Percentiles rank a stretch among this genome's conserved stretches.
phyloP scores from a whole-genome alignment of 2,329 filamentous ascomycete species.

The Epichloe sylvatica region DNA sequence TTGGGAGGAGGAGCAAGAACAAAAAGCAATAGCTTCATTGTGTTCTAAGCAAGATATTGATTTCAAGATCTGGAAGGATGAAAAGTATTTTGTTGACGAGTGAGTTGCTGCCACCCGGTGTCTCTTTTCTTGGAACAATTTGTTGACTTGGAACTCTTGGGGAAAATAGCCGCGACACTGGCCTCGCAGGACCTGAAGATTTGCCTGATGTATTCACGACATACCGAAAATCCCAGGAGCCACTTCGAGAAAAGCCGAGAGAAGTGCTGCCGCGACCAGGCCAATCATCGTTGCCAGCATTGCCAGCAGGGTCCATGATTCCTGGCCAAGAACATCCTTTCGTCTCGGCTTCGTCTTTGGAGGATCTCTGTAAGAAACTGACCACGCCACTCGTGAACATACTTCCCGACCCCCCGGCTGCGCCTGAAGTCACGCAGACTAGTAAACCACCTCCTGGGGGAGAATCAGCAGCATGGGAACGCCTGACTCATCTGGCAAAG shows the following conservation, averaged over 20 bases:
- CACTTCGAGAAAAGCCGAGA: conserved; percentile 51
- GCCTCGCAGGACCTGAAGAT: conserved; percentile 40
- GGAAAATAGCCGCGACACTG: conserved; percentile 46
- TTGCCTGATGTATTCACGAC: conserved; percentile 64
- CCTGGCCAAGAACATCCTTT: conserved; percentile 51
- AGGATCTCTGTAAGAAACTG: conserved; percentile 39
- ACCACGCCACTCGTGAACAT: conserved; percentile 41
- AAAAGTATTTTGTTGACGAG: conserved; percentile 72
- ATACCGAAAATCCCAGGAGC: conserved; percentile 60
- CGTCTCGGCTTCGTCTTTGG: conserved; percentile 40
- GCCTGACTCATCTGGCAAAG: conserved; percentile 46
- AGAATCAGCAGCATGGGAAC: conserved; percentile 43
- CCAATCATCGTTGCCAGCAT: conserved; percentile 37
- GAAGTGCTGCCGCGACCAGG: conserved; percentile 37
- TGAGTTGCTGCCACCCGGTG: conserved; percentile 28
- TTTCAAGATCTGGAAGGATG: conserved; percentile 55
- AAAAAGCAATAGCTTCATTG: conserved; percentile 37
- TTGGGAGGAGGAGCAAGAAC: conserved; percentile 53
- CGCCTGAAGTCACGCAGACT: conserved; percentile 39
- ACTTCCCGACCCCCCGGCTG: conserved; percentile 38
- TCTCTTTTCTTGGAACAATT: neutral
- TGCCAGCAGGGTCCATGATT: conserved; percentile 35
- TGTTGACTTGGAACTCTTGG: neutral
- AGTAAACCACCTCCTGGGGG: conserved; percentile 61
- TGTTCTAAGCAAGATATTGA: conserved; percentile 40